phyloP scores from a whole-genome alignment of 2,329 filamentous ascomycete species.

The Fusarium scirpi region DNA sequence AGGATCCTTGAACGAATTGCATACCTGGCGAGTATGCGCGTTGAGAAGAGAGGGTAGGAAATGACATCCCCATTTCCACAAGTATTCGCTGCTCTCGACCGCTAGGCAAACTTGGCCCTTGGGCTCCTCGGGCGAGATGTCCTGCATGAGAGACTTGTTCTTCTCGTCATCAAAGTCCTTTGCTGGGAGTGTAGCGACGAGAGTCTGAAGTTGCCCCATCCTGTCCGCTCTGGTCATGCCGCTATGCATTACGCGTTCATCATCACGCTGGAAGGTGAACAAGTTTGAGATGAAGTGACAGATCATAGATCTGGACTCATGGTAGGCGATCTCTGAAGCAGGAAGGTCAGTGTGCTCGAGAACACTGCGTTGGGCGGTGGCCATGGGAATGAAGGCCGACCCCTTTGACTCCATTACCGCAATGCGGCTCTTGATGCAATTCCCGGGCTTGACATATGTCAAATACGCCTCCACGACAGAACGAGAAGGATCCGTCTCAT shows the following conservation, averaged over 20 bases:
- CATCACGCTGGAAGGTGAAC: slow-evolving; percentile 51
- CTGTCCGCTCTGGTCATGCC: slow-evolving; percentile 28
- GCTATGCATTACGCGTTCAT: slow-evolving; percentile 49
- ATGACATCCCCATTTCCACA: slow-evolving; percentile 66
- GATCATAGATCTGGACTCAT: slow-evolving; percentile 63
- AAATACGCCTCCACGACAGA: slow-evolving; percentile 52
- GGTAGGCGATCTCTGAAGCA: slow-evolving; percentile 59
- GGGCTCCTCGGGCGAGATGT: slow-evolving; percentile 59
- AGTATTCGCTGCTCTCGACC: slow-evolving; percentile 54
- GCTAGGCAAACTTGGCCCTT: slow-evolving; percentile 65
- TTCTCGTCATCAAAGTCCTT: slow-evolving; percentile 51
- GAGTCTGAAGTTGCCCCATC: slow-evolving; percentile 37
- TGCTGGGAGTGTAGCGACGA: slow-evolving; percentile 54
- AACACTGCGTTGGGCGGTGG: slow-evolving; percentile 29
- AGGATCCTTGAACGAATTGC: slow-evolving; percentile 72
- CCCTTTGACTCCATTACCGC: slow-evolving; percentile 10
- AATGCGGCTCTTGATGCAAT: neutral
- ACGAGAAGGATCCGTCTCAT: slow-evolving; percentile 10
- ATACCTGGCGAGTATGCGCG: slow-evolving; percentile 68
- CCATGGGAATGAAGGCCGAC: neutral
- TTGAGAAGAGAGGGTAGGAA: slow-evolving; percentile 68
- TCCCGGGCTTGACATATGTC: slow-evolving; percentile 49
- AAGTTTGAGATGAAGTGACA: slow-evolving; percentile 63
- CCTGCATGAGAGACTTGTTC: slow-evolving; percentile 62
- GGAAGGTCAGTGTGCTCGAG: slow-evolving; percentile 45